A percentile compares a stretch with the other conserved stretches of the same genome.
Evolutionary conservation across 2,329 filamentous ascomycete species (phyloP).

Genomic region (Fusarium pilosicola): DNA sequence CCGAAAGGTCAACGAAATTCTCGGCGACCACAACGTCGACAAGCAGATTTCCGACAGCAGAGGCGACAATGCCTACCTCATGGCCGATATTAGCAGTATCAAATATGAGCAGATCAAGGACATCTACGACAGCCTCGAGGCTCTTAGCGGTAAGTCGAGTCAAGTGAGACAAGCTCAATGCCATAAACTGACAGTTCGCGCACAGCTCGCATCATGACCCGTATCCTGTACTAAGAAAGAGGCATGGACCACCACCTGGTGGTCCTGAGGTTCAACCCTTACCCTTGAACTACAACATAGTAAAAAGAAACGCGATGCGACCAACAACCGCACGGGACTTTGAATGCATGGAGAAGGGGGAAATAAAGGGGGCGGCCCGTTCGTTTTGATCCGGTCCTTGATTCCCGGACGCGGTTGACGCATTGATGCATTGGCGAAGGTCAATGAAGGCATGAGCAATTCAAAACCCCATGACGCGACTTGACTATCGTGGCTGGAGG

Average conservation of each 20-base stretch:
- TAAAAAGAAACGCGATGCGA: constrained; percentile 29
- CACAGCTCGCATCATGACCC: constrained; percentile 58
- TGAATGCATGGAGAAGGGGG: constrained; percentile 14
- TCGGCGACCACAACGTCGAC: constrained; percentile 96
- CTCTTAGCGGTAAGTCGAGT: constrained; percentile 74
- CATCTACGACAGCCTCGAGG: constrained; percentile 84
- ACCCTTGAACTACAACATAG: neutral
- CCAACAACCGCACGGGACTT: constrained; percentile 20
- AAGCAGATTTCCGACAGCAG: constrained; percentile 98
- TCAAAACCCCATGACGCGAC: constrained; percentile 13
- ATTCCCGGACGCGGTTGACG: constrained; percentile 29
- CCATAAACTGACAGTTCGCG: constrained; percentile 24
- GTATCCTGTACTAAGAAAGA: constrained; percentile 56
- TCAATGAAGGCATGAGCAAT: constrained; percentile 19
- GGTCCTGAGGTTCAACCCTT: constrained; percentile 28
- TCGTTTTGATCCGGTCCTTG: constrained; percentile 18
- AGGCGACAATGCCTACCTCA: constrained; percentile 94
- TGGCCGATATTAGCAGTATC: constrained; percentile 96
- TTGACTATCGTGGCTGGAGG: constrained; percentile 20
- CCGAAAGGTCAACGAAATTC: constrained; percentile 92
- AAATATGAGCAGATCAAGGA: constrained; percentile 83
- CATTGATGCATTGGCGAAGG: constrained; percentile 33
- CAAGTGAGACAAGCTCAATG: neutral
- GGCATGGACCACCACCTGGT: constrained; percentile 7
- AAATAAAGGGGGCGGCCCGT: constrained; percentile 35